These are phyloP conservation scores for Lactarius pseudohatsudake DNA, from an alignment of 768 basidiomycete genomes.

Conservation along the genomic window DNA sequence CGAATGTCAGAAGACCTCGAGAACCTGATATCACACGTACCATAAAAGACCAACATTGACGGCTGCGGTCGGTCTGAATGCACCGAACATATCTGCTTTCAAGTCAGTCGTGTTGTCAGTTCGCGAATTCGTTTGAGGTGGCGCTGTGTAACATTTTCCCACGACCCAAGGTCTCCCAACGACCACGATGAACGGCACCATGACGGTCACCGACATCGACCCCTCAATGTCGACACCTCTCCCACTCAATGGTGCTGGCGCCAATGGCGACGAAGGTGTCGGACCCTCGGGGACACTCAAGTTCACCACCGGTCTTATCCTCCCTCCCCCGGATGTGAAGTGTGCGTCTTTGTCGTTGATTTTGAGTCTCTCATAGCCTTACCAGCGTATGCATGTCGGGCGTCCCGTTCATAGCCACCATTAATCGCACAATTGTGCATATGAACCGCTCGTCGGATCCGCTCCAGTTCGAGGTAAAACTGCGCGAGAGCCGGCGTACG, in stretches of 20 bases:
- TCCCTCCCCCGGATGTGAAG: slow-evolving; percentile 95
- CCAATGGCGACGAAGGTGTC: slow-evolving; percentile 42
- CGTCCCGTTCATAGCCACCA: slow-evolving; percentile 60
- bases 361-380: slow-evolving; percentile 11
- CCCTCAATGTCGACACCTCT: slow-evolving; percentile 24
- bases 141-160: slow-evolving; percentile 7
- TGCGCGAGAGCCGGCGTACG: slow-evolving; percentile 91
- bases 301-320: slow-evolving; percentile 85
- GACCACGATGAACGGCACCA: slow-evolving; percentile 29
- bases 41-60: slow-evolving; percentile 81
- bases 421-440: slow-evolving; percentile 90
- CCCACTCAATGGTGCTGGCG: slow-evolving; percentile 45
- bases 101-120: too few species aligned
- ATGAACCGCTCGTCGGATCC: slow-evolving; percentile 95
- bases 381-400: background rate
- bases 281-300: slow-evolving; percentile 39
- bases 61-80: slow-evolving; percentile 71
- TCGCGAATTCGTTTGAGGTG: background rate
- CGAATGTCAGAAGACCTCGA: slow-evolving; percentile 8
- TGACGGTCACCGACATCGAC: background rate
- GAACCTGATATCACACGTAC: slow-evolving; percentile 41
- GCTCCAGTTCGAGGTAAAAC: slow-evolving; percentile 92
- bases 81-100: slow-evolving; percentile 67
- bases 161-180: slow-evolving; percentile 22
- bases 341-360: slow-evolving; percentile 46